Base-by-base conservation (phyloP, 208 protist genomes). In the Lotmaria passim region DNA sequence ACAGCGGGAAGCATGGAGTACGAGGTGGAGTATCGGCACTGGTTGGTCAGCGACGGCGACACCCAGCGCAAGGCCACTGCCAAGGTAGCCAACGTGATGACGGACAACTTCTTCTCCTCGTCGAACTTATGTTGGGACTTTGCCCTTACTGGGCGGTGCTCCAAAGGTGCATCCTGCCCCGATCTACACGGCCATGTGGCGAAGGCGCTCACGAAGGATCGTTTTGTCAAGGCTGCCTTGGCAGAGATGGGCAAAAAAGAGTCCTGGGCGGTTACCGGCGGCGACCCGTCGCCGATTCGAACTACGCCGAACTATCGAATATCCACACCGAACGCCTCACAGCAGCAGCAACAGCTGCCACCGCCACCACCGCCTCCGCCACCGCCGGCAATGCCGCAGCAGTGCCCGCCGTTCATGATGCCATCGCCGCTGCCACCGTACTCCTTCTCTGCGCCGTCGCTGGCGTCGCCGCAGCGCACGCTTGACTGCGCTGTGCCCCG, bases 121-220 rank as follows among this genome's bases (percentile, higher is more conserved):
- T 82, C 75, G 33, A 77, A 69, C 70, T 68, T 86, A 14, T 86
- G 81, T 50, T 83, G 73, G 72, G 81, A 86, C 48, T 86, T 81
- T 31, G 78, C 81, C 7, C 63, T 86, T 23, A 86, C 77, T 3
- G 81, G 81, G 24, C 68, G 70, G 11, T 86, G 81, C 58, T 69
- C 69, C 2, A 70, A 62, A 1, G 81, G 81, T 24, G 72, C 63
- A 21, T 64, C 81, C 11, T 86, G 81, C 46, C 64, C 60, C 0
- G 72, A 83, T 53, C 58, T 87, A 1, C 82, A 87, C 64, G 78
- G 78, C 60, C 60, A 79, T 41, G 66, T 83, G 33, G 78, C 66
- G 28, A 83, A 83, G 66, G 76, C 78, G 0, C 71, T 83, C 21
- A 83, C 82, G 4, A 87, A 87, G 51, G 76, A 87, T 47, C 72